A percentile compares a stretch with the other conserved stretches of the same genome.
phyloP scores from a whole-genome alignment of 192 early-diverging fungal species.

The Physocladia obscura region DNA sequence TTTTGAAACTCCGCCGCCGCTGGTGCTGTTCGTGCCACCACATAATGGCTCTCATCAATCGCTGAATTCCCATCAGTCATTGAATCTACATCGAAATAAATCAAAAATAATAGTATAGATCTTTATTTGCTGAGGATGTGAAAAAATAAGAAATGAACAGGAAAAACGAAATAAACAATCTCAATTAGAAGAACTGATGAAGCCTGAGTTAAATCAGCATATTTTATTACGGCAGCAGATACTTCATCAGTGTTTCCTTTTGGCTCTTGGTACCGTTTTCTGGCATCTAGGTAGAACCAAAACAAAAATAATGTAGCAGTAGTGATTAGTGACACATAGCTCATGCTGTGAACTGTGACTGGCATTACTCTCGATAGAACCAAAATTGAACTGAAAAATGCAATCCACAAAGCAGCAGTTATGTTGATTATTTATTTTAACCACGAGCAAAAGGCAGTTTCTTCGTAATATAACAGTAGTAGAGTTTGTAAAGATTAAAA shows the following conservation, averaged over 20 bases:
- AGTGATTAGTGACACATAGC: constrained; percentile 3
- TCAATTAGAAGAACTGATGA: too few relatives aligned
- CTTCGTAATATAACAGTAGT: constrained; percentile 20
- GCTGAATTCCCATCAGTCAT: too few relatives aligned
- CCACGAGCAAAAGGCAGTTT: not conserved
- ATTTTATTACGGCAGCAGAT: not conserved
- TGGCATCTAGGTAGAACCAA: constrained; percentile 19
- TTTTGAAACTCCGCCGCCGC: constrained; percentile 6
- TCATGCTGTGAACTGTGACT: constrained; percentile 3
- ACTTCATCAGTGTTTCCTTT: constrained; percentile 4
- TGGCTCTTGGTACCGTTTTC: constrained; percentile 12
- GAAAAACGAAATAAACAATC: too few relatives aligned
- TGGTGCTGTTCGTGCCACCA: too few relatives aligned
- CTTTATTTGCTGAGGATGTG: too few relatives aligned
- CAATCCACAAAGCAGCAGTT: constrained; percentile 20
- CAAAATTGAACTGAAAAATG: constrained; percentile 1
- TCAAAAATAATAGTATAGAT: too few relatives aligned
- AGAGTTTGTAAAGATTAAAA: constrained; percentile 19
- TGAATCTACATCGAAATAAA: too few relatives aligned
- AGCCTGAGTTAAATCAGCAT: too few relatives aligned
- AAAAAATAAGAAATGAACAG: too few relatives aligned
- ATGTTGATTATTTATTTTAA: not conserved
- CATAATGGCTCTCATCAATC: too few relatives aligned
- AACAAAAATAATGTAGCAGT: constrained; percentile 22
- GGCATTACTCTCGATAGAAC: not conserved